Base-by-base conservation (phyloP, 2,329 filamentous ascomycete species). In the Xylariaceae sp. region DNA sequence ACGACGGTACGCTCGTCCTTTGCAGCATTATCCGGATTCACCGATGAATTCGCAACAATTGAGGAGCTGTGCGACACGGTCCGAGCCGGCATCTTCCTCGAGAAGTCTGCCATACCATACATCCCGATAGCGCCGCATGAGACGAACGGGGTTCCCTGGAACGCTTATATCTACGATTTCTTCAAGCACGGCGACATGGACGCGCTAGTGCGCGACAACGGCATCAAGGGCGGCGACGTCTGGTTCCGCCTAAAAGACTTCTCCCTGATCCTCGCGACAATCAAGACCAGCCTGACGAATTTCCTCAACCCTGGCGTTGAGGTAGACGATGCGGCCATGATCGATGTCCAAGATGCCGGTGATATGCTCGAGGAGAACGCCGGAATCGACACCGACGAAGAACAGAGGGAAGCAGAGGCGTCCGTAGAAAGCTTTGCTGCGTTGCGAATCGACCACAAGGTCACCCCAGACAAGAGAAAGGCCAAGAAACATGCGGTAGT, bases 121-220 rank as follows among this genome's bases (percentile, higher is more conserved):
- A 78, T 92, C 3, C 79, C 80, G 4, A 73, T 90, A 10, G 82
- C 82, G 62, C 82, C 84, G 0, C 75, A 85, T 21, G 82, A 88
- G 50, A 76, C 79, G 2, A 48, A 54, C 59, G 71, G 57, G 7
- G 68, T 71, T 12, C 81, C 81, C 0, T 77, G 86, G 57, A 90
- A 90, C 61, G 85, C 86, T 0, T 89, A 89, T 66, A 73, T 93
- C 0, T 85, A 88, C 57, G 88, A 93, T 70, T 93, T 92, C 72
- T 92, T 84, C 78, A 89, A 85, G 71, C 86, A 93, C 64, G 89
- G 89, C 2, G 83, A 88, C 65, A 70, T 86, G 20, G 68, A 77
- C 1, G 81, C 84, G 0, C 74, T 93, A 2, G 81, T 83, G 12
- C 74, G 71, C 0, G 87, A 85, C 26, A 93, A 93, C 67, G 78